phyloP scores from a whole-genome alignment of 768 basidiomycete species.

The Suillus clintonianus region DNA sequence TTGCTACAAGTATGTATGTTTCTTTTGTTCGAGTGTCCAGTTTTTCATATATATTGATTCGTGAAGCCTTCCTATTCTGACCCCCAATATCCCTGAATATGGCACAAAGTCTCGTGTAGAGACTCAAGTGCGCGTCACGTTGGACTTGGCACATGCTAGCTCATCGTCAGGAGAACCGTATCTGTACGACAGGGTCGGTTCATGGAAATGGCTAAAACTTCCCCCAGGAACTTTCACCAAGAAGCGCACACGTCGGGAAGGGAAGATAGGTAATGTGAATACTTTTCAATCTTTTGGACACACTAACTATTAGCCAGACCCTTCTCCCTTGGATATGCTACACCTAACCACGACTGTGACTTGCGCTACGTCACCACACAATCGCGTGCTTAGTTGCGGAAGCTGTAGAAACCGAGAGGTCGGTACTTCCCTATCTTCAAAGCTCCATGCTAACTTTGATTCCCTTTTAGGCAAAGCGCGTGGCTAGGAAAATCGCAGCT shows the following conservation, averaged over 20 bases:
- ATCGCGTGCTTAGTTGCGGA: slow-evolving; percentile 78
- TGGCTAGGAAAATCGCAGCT: slow-evolving; percentile 85
- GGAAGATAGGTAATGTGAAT: slow-evolving; percentile 64
- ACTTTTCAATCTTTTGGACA: slow-evolving; percentile 2
- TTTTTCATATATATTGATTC: slow-evolving; percentile 17
- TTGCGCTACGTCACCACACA: slow-evolving; percentile 79
- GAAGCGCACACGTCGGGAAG: slow-evolving; percentile 80
- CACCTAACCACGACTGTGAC: slow-evolving; percentile 73
- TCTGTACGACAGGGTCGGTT: slow-evolving; percentile 81
- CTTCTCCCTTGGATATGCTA: slow-evolving; percentile 67
- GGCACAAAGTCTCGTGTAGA: slow-evolving; percentile 95
- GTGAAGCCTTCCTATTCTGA: slow-evolving; percentile 73
- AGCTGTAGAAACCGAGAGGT: slow-evolving; percentile 89
- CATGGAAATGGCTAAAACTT: slow-evolving; percentile 85
- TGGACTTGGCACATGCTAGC: slow-evolving; percentile 75
- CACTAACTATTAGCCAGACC: slow-evolving; percentile 49
- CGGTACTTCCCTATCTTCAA: slow-evolving; percentile 20
- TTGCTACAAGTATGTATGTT: slow-evolving; percentile 66
- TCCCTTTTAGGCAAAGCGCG: slow-evolving; percentile 71
- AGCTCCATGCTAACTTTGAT: slow-evolving; percentile 11
- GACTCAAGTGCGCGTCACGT: slow-evolving; percentile 85
- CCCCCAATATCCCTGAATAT: slow-evolving; percentile 78
- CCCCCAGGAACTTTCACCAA: slow-evolving; percentile 85
- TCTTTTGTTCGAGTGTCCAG: slow-evolving; percentile 6
- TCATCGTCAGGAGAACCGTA: slow-evolving; percentile 56